Evolutionary conservation across 371 early-diverging fungal species (phyloP), one percentile per base, ranked within the genome.

Genomic region (Apophysomyces trapeziformis): DNA sequence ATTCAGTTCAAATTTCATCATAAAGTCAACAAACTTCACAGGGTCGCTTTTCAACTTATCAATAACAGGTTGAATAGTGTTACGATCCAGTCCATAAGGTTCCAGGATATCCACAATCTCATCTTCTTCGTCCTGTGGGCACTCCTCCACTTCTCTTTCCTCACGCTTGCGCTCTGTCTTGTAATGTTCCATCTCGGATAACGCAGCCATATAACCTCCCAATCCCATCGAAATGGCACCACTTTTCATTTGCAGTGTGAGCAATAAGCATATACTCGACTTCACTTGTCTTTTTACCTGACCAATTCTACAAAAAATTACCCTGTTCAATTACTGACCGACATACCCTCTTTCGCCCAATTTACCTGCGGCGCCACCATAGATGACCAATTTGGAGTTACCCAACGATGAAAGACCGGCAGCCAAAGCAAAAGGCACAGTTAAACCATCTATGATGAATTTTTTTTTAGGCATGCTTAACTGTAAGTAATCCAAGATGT

Each of bases 371-470:
- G 89, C 77, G 60, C 92, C 90, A 67, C 90, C 92, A 47, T 85
- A 79, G 6, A 92, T 82, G 32, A 92, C 92, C 59, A 90, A 61
- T 37, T 79, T 75, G 7, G 85, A 78, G 67, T 82, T 80, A 39
- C 87, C 84, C 26, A 89, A 78, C 18, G 86, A 79, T 26, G 89
- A 80, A 44, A 92, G 78, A 54, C 91, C 92, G 5, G 92, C 92
- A 41, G 92, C 89, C 56, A 92, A 76, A 21, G 92, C 92, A 76
- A 92, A 92, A 12, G 92, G 92, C 7, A 90, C 92, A 7, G 91
- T 92, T 38, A 92, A 80, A 14, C 92, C 92, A 76, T 90, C 92
- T 81, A 56, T 11, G 1, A 64, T 50, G 54, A 8, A 18, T 7
- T 2, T 18, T 11, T 8, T 11, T 26, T 5, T 26, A 32, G 21